Evolutionary conservation across 768 basidiomycete genomes (phyloP).

Genomic region (Lentinula edodes): DNA sequence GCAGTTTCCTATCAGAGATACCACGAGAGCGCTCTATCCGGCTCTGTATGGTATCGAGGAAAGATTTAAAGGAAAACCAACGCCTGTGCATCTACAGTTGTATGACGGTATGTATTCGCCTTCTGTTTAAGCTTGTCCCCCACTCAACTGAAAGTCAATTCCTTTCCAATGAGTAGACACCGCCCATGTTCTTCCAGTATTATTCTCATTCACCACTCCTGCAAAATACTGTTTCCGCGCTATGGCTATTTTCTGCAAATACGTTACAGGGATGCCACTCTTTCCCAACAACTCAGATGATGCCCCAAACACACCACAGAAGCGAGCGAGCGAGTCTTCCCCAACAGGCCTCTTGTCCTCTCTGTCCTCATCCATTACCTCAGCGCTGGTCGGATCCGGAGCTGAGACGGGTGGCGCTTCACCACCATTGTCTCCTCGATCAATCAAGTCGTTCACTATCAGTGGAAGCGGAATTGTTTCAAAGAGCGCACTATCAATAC

Average conservation of each 20-base stretch:
- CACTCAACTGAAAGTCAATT: not conserved
- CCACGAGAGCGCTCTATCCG: constrained; percentile 49
- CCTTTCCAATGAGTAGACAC: constrained; percentile 36
- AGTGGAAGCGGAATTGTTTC: not conserved
- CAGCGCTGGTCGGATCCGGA: not conserved
- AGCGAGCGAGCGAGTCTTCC: constrained; percentile 7
- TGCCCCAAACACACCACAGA: constrained; percentile 8
- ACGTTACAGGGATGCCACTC: constrained; percentile 48
- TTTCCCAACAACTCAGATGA: not conserved
- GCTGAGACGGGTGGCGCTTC: constrained; percentile 4
- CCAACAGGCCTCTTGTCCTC: constrained; percentile 4
- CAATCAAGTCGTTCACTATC: not conserved
- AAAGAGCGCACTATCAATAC: not conserved
- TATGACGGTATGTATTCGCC: constrained; percentile 66
- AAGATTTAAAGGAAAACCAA: constrained; percentile 38
- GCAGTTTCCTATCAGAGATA: constrained; percentile 47
- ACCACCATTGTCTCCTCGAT: not conserved
- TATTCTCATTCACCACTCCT: constrained; percentile 73
- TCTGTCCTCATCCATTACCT: not conserved
- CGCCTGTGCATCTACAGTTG: constrained; percentile 87
- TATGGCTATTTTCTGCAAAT: constrained; percentile 64
- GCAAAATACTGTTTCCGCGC: constrained; percentile 78
- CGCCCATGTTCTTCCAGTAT: constrained; percentile 67
- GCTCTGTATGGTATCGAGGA: constrained; percentile 48
- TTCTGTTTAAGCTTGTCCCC: not conserved